Conservation (phyloP, 2,329 filamentous ascomycete species). For the Colletotrichum sp. region DNA sequence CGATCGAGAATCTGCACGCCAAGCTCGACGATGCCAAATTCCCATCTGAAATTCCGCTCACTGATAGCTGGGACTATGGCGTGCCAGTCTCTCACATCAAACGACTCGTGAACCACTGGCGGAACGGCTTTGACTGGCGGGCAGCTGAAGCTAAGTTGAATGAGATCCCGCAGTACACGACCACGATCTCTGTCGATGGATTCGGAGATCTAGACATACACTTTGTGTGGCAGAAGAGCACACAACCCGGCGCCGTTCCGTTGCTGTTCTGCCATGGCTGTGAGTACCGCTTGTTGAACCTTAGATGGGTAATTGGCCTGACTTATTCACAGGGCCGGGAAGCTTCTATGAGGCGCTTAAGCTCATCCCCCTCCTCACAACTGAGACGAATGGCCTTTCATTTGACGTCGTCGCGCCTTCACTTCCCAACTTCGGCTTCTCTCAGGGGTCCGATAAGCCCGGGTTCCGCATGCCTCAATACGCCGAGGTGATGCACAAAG, state of each 20-base stretch:
- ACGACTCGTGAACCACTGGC: constrained; percentile 41
- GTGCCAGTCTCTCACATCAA: constrained; percentile 34
- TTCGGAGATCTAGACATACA: constrained; percentile 68
- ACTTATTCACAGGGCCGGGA: constrained; percentile 56
- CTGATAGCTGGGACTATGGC: constrained; percentile 37
- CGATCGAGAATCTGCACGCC: constrained; percentile 31
- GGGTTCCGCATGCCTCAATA: constrained; percentile 39
- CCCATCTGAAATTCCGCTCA: constrained; percentile 34
- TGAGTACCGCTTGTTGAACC: constrained; percentile 24
- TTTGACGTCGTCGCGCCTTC: constrained; percentile 66
- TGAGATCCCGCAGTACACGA: constrained; percentile 61
- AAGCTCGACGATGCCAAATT: constrained; percentile 36
- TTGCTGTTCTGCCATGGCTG: constrained; percentile 73
- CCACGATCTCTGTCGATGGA: constrained; percentile 56
- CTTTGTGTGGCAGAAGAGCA: constrained; percentile 64
- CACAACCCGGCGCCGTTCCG: constrained; percentile 60
- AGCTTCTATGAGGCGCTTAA: constrained; percentile 72
- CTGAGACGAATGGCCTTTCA: constrained; percentile 38
- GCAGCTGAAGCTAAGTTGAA: constrained; percentile 64
- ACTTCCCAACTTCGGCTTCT: constrained; percentile 60
- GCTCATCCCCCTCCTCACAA: constrained; percentile 55
- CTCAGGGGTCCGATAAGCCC: constrained; percentile 37
- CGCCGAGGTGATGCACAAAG: constrained; percentile 64
- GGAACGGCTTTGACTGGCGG: constrained; percentile 66
- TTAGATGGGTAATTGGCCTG: not conserved